phyloP scores from a whole-genome alignment of 306 rosid species.

The Carpinus fangiana region DNA sequence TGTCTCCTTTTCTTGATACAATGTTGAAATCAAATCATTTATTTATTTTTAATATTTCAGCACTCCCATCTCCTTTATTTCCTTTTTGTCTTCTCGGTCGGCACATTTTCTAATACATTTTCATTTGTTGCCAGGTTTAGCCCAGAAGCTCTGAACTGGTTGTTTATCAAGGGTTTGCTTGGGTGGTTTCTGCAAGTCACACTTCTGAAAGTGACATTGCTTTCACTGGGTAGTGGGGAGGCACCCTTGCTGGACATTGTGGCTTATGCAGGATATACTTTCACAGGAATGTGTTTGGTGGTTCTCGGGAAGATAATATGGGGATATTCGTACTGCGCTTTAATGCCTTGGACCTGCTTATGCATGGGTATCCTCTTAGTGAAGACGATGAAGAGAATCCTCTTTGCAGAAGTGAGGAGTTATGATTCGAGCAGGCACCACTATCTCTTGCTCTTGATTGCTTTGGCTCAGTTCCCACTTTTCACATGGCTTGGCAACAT shows the following conservation, averaged over 20 bases:
- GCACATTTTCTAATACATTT: conserved; percentile 15
- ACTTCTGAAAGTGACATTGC: conserved; percentile 68
- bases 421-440: conserved; percentile 90
- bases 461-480: conserved; percentile 87
- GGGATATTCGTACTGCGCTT: conserved; percentile 70
- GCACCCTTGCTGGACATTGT: conserved; percentile 82
- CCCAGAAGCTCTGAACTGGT: conserved; percentile 91
- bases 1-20: neutral
- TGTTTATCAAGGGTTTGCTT: conserved; percentile 88
- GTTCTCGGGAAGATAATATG: conserved; percentile 65
- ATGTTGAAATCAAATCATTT: neutral
- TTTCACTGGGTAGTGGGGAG: conserved; percentile 83
- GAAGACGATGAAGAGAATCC: conserved; percentile 93
- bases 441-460: conserved; percentile 88
- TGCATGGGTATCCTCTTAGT: conserved; percentile 96
- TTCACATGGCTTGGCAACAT: conserved; percentile 94
- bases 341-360: conserved; percentile 88
- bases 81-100: neutral
- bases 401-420: conserved; percentile 86
- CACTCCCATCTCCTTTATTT: neutral
- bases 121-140: conserved; percentile 62
- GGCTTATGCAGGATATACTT: conserved; percentile 82
- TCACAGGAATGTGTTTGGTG: conserved; percentile 82
- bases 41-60: neutral
- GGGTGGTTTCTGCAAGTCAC: conserved; percentile 89